Evolutionary conservation across 768 basidiomycete genomes (phyloP), one percentile per base, ranked within the genome.

Genomic region (Lactarius hatsudake): DNA sequence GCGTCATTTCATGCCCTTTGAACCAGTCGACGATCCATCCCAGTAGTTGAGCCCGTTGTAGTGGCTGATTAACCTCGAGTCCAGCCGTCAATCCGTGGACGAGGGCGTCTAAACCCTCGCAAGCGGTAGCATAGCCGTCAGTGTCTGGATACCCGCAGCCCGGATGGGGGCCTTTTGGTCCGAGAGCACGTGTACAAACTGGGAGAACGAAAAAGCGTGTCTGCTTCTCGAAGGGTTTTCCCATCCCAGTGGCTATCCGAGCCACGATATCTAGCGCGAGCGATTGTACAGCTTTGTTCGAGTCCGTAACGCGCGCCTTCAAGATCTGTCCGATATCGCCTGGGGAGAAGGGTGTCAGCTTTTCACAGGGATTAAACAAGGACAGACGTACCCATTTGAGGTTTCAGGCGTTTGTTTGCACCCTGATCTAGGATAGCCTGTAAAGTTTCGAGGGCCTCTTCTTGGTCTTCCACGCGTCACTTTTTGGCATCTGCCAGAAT

Each of bases 391-490:
- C 94, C 93, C 88, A 99, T 93, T 10, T 79, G 84, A 28, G 93
- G 84, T 76, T 98, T 98, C 64, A 99, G 75, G 18, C 97, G 87
- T 73, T 96, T 96, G 76, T 98, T 98, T 53, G 86, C 82, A 59
- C 93, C 92, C 78, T 94, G 90, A 73, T 98, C 96, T 40, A 99
- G 78, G 65, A 94, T 84, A 0, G 85, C 87, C 73, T 93, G 90
- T 20, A 98, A 76, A 0, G 81, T 80, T 76, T 98, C 97, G 65
- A 98, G 81, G 3, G 93, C 95, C 73, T 98, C 96, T 76, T 99
- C 78, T 96, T 90, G 1, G 86, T 87, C 79, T 98, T 98, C 96
- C 96, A 99, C 0, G 94, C 89, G 70, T 96, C 96, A 71, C 88
- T 96, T 79, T n/a, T 93, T 95, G 12, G 89, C 82, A 72, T 94